Evolutionary conservation across 495 filamentous ascomycete species (phyloP).

Genomic region (Cercophora newfieldiana): DNA sequence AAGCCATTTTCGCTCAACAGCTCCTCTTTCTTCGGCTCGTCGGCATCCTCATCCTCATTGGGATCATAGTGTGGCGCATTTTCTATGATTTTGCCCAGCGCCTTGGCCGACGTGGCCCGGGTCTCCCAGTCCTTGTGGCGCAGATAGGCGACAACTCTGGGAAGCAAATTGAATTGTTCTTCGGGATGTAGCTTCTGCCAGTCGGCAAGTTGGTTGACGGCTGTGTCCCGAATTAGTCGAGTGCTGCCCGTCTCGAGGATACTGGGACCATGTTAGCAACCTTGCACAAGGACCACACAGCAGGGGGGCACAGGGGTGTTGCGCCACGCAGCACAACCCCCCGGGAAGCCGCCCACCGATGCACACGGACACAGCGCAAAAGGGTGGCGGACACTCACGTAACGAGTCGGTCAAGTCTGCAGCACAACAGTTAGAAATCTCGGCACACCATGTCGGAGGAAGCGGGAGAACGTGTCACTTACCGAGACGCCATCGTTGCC

Average conservation of each 20-base stretch:
- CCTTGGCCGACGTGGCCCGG: conserved; percentile 83
- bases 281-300: background rate
- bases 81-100: conserved; percentile 86
- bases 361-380: background rate
- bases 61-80: conserved; percentile 88
- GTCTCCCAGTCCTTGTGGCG: conserved; percentile 95
- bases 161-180: conserved; percentile 94
- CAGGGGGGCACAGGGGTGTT: conserved; percentile 2
- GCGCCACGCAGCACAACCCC: conserved; percentile 8
- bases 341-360: background rate
- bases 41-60: conserved; percentile 57
- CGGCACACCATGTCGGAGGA: background rate
- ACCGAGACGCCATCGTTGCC: conserved; percentile 57
- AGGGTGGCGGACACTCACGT: conserved; percentile 64
- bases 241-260: conserved; percentile 96
- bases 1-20: conserved; percentile 31
- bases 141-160: conserved; percentile 90
- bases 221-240: conserved; percentile 89
- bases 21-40: conserved; percentile 54
- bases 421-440: conserved; percentile 27
- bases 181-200: conserved; percentile 97
- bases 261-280: conserved; percentile 50
- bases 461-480: conserved; percentile 22
- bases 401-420: conserved; percentile 85
- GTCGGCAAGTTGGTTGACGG: conserved; percentile 93